Conservation (phyloP, 331 rosid species). For the Erythrophleum ivorense region DNA sequence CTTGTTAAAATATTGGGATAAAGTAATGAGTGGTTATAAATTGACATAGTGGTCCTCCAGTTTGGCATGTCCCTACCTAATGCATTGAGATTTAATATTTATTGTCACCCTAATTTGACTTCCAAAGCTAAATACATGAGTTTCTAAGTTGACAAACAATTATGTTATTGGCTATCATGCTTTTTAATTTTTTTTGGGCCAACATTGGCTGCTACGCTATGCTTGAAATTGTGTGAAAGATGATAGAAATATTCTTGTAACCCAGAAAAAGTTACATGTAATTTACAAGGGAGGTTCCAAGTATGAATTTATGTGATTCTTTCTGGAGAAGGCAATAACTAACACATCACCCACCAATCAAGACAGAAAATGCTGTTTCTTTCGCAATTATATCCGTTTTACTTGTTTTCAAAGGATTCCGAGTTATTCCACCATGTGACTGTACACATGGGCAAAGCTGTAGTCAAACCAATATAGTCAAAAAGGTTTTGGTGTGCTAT, state of each 20-base stretch:
- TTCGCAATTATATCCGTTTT: neutral
- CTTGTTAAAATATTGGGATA: neutral
- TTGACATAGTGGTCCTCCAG: constrained; percentile 13
- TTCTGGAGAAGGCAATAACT: neutral
- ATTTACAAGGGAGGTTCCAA: neutral
- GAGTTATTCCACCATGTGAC: neutral
- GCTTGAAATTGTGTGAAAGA: neutral
- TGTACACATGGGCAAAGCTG: neutral
- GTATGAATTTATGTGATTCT: neutral
- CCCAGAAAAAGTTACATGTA: neutral
- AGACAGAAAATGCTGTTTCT: neutral
- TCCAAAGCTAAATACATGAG: neutral
- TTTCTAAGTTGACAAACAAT: neutral
- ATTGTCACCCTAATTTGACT: neutral
- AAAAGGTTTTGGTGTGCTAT: neutral
- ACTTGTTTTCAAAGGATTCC: neutral
- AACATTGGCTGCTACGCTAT: neutral
- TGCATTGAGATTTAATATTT: neutral
- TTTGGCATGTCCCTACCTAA: constrained; percentile 27
- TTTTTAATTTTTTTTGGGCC: neutral
- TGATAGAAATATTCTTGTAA: neutral
- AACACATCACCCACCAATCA: neutral
- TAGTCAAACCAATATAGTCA: neutral
- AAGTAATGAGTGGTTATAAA: neutral
- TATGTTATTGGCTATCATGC: neutral